Conservation (phyloP, 306 rosid species). For the Mimosa bimucronata region DNA sequence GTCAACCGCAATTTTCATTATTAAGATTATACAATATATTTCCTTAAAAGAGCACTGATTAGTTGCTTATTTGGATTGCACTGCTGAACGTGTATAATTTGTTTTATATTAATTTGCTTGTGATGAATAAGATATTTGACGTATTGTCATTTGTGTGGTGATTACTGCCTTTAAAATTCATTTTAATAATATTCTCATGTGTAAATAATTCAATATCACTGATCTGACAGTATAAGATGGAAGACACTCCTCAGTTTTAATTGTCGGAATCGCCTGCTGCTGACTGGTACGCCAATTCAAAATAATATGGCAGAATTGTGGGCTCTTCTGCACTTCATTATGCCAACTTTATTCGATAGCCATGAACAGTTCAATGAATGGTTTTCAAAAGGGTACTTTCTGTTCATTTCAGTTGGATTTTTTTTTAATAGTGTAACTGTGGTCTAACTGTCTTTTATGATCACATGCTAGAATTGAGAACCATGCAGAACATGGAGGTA, state of each 20-base stretch:
- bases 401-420: slow-evolving; percentile 18
- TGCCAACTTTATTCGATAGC: slow-evolving; percentile 98
- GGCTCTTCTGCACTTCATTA: slow-evolving; percentile 97
- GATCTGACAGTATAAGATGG: slow-evolving; percentile 91
- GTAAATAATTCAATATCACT: neutral
- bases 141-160: slow-evolving; percentile 18
- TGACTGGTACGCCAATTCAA: slow-evolving; percentile 97
- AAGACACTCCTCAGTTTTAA: slow-evolving; percentile 97
- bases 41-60: neutral
- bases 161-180: slow-evolving; percentile 16
- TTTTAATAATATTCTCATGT: neutral
- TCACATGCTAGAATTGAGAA: slow-evolving; percentile 77
- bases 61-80: slow-evolving; percentile 23
- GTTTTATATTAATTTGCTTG: slow-evolving; percentile 10
- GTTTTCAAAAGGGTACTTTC: slow-evolving; percentile 96
- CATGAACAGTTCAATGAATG: slow-evolving; percentile 99
- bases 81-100: slow-evolving; percentile 21
- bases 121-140: slow-evolving; percentile 27
- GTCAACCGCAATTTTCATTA: neutral
- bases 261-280: slow-evolving; percentile 92
- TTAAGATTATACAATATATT: neutral
- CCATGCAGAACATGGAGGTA: slow-evolving; percentile 99
- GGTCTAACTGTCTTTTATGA: slow-evolving; percentile 30
- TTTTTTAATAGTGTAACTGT: slow-evolving; percentile 26
- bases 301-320: slow-evolving; percentile 99